These are phyloP conservation scores for Saccharomycopsis vini DNA, from an alignment of 805 yeast species.

Conservation along the genomic window DNA sequence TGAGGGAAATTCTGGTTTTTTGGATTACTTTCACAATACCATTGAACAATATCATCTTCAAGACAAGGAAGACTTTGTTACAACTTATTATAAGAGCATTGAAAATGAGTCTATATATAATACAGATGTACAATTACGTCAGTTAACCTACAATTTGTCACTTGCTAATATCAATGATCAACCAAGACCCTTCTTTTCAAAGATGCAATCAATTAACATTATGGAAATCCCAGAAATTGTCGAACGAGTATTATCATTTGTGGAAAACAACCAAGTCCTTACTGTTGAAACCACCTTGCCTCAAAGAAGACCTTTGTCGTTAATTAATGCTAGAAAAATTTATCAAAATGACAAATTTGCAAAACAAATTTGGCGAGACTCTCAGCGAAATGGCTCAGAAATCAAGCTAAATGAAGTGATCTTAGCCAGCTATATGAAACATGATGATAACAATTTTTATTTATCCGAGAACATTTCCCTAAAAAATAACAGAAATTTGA, in stretches of 20 bases:
- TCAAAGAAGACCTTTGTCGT: conserved; percentile 61
- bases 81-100: neutral
- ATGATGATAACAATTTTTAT: conserved; percentile 1
- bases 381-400: conserved; percentile 13
- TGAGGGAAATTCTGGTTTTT: conserved; percentile 5
- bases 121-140: neutral
- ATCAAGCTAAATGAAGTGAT: conserved; percentile 1
- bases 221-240: conserved; percentile 14
- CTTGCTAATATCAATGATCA: neutral
- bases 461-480: no score
- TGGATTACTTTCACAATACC: conserved; percentile 12
- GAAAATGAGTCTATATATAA: no score
- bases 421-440: conserved; percentile 6
- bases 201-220: neutral
- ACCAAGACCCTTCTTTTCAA: neutral
- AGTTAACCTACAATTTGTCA: conserved; percentile 4
- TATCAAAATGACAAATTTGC: conserved; percentile 49
- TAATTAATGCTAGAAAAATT: conserved; percentile 57
- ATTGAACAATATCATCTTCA: conserved; percentile 14
- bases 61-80: neutral
- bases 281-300: conserved; percentile 55
- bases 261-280: conserved; percentile 46
- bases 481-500: no score
- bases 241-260: conserved; percentile 27
- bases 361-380: conserved; percentile 33